Conservation (phyloP, 1,284 basidiomycete species). For the Trichosporon sp. region DNA sequence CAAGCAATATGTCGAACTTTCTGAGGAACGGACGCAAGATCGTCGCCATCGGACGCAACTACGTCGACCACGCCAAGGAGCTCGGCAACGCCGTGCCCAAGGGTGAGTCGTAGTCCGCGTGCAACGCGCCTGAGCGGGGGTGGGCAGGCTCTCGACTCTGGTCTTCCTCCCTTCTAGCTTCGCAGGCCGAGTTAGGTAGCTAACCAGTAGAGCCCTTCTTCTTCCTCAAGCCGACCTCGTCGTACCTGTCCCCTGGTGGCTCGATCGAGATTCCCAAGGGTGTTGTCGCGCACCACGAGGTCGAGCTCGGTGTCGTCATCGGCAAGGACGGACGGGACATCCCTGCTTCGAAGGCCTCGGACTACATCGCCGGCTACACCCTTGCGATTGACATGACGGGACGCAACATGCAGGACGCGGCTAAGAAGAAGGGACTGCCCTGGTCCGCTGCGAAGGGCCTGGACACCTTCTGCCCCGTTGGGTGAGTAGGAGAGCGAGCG, state of each 20-base stretch:
- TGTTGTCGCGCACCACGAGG: conserved; percentile 84
- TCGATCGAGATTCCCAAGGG: conserved; percentile 82
- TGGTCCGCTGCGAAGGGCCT: conserved; percentile 92
- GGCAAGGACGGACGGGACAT: conserved; percentile 81
- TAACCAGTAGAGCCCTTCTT: conserved; percentile 76
- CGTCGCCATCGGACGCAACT: conserved; percentile 72
- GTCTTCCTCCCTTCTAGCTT: not conserved
- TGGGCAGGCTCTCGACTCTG: not conserved
- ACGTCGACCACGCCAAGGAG: conserved; percentile 79
- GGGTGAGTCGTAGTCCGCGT: conserved; percentile 24
- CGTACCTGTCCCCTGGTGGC: conserved; percentile 68
- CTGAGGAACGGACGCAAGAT: conserved; percentile 58
- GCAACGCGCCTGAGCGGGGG: not conserved
- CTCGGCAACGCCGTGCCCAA: conserved; percentile 83
- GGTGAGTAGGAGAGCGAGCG: conserved; percentile 31
- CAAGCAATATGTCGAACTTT: conserved; percentile 42
- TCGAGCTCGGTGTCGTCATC: conserved; percentile 95
- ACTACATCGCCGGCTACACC: conserved; percentile 86
- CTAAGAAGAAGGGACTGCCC: conserved; percentile 86
- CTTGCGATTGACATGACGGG: conserved; percentile 94
- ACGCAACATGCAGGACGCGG: conserved; percentile 87
- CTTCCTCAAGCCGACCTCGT: conserved; percentile 94
- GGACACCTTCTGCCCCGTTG: conserved; percentile 79
- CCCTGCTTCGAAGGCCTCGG: conserved; percentile 62
- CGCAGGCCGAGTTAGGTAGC: not conserved